Evolutionary conservation across 352 stramenopile genomes (phyloP).

Genomic region (Phytophthora sojae): DNA sequence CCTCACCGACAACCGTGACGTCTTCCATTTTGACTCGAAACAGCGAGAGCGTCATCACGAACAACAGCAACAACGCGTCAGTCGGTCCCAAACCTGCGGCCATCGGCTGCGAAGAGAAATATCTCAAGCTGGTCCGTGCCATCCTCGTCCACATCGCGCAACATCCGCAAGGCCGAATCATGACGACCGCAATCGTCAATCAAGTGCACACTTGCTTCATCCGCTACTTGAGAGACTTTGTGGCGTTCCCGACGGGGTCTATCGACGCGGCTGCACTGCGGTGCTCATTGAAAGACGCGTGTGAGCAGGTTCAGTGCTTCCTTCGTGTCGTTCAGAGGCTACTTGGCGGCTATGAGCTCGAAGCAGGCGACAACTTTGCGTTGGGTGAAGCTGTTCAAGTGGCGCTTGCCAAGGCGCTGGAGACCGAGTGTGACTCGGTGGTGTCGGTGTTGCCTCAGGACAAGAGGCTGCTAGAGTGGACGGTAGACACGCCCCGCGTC

Average conservation of each 20-base stretch:
- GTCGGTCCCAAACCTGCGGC: background rate
- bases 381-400: constrained; percentile 23
- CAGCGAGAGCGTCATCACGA: background rate
- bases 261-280: constrained; percentile 9
- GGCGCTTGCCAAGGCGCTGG: constrained; percentile 19
- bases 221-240: constrained; percentile 24
- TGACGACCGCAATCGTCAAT: constrained; percentile 19
- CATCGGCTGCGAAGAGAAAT: constrained; percentile 10
- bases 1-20: constrained; percentile 21
- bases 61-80: background rate
- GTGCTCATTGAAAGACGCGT: constrained; percentile 24
- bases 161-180: background rate
- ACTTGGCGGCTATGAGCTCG: constrained; percentile 11
- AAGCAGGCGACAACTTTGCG: background rate
- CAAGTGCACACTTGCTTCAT: constrained; percentile 21
- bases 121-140: constrained; percentile 12
- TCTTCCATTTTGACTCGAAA: constrained; percentile 18
- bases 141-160: constrained; percentile 25
- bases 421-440: constrained; percentile 9
- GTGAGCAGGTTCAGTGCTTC: constrained; percentile 27
- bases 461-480: constrained; percentile 32
- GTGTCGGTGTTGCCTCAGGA: constrained; percentile 28
- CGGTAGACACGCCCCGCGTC: background rate
- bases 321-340: constrained; percentile 20
- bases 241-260: constrained; percentile 5